Conservation (phyloP, 257 asterid genomes). For the Leonotis leonurus region DNA sequence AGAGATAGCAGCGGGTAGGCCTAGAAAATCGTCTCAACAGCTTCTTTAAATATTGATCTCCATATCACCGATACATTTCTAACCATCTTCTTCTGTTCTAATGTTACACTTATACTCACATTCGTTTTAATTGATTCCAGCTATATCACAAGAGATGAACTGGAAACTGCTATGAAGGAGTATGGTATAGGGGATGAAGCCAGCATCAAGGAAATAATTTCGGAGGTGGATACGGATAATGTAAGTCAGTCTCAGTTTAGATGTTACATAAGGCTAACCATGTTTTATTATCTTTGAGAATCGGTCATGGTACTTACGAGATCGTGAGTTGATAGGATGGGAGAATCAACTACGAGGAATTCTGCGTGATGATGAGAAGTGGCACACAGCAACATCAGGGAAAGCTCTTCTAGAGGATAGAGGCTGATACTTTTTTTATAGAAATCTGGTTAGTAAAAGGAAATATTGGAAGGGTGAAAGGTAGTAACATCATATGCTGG, state of each 20-base stretch:
- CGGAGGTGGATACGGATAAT: slow-evolving; percentile 67
- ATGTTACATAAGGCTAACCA: neutral
- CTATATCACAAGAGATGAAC: slow-evolving; percentile 60
- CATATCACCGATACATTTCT: neutral
- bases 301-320: neutral
- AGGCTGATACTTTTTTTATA: neutral
- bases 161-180: slow-evolving; percentile 66
- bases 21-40: slow-evolving; percentile 2
- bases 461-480: neutral
- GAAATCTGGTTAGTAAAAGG: slow-evolving; percentile 2
- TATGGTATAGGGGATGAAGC: slow-evolving; percentile 62
- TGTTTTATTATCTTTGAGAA: neutral
- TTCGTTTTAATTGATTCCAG: slow-evolving; percentile 24
- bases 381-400: slow-evolving; percentile 57
- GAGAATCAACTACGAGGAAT: slow-evolving; percentile 80
- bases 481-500: neutral
- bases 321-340: slow-evolving; percentile 48
- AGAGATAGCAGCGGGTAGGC: slow-evolving; percentile 86
- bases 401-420: slow-evolving; percentile 43
- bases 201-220: slow-evolving; percentile 54
- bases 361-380: slow-evolving; percentile 91
- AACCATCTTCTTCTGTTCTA: neutral
- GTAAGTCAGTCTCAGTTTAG: slow-evolving; percentile 30
- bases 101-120: neutral
- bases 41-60: neutral